Evolutionary conservation across 495 filamentous ascomycete species (phyloP).

Genomic region (Filosporella fistucella): DNA sequence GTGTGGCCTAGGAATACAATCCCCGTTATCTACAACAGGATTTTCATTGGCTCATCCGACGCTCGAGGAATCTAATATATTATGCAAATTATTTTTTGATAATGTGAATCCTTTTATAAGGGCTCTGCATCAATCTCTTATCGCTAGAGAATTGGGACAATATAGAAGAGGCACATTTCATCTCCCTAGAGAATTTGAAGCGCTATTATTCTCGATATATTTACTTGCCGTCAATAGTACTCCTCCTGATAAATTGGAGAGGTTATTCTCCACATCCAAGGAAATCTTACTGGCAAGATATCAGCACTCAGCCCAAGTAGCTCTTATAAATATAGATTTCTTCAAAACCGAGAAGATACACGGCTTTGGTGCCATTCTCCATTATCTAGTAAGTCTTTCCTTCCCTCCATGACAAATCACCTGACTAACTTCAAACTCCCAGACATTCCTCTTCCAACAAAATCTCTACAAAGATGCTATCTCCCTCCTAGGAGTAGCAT

Average conservation of each 20-base stretch:
- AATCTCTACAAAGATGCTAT: constrained; percentile 14
- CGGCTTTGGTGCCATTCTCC: constrained; percentile 5
- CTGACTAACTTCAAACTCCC: background rate
- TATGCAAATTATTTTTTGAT: constrained; percentile 18
- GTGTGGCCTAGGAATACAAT: background rate
- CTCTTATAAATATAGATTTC: constrained; percentile 9
- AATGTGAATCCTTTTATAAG: constrained; percentile 18
- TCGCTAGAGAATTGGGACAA: constrained; percentile 12
- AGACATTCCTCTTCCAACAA: constrained; percentile 20
- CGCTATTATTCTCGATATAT: constrained; percentile 13
- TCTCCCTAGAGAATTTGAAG: constrained; percentile 11
- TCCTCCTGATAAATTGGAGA: constrained; percentile 7
- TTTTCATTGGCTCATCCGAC: constrained; percentile 2
- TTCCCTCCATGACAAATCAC: background rate
- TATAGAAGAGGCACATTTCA: constrained; percentile 9
- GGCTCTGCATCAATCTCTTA: constrained; percentile 10
- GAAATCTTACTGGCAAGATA: constrained; percentile 2
- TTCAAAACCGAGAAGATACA: constrained; percentile 14
- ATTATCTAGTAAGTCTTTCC: constrained; percentile 12
- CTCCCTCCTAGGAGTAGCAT: constrained; percentile 12
- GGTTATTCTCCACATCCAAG: constrained; percentile 5
- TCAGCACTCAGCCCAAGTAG: constrained; percentile 4
- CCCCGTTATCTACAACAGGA: background rate
- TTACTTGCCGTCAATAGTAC: constrained; percentile 14
- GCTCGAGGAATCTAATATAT: constrained; percentile 14